phyloP scores from a whole-genome alignment of 106 monocot genomes.

The Apostasia ramifera region DNA sequence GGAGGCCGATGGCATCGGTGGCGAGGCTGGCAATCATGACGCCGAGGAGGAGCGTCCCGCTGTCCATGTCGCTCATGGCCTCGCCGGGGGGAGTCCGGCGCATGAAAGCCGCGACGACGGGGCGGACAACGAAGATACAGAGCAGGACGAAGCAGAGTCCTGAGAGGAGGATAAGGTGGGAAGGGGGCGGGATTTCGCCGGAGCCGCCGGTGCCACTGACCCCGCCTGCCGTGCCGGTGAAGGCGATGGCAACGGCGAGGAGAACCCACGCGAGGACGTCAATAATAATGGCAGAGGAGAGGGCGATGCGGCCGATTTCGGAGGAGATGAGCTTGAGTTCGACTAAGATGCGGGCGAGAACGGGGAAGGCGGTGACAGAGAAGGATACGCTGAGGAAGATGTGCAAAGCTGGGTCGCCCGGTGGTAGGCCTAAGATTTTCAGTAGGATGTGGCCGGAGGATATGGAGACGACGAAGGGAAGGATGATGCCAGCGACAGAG shows the following conservation, averaged over 20 bases:
- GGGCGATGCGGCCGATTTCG: conserved; percentile 52
- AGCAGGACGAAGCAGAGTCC: conserved; percentile 12
- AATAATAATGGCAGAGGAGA: conserved; percentile 27
- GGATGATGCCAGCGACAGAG: conserved; percentile 15
- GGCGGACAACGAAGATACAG: conserved; percentile 35
- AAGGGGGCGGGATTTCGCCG: not conserved
- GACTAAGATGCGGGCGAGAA: conserved; percentile 27
- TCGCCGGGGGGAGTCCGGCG: conserved; percentile 33
- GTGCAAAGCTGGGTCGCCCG: conserved; percentile 3
- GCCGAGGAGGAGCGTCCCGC: conserved; percentile 27
- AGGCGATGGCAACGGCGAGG: conserved; percentile 18
- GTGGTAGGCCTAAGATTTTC: not conserved
- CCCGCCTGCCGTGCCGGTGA: not conserved
- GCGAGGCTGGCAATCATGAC: conserved; percentile 24
- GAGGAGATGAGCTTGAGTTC: conserved; percentile 53
- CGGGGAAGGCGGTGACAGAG: conserved; percentile 36
- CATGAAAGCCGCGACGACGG: conserved; percentile 23
- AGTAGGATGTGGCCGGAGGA: not conserved
- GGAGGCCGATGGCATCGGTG: conserved; percentile 44
- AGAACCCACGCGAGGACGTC: conserved; percentile 31
- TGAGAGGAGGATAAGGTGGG: conserved; percentile 15
- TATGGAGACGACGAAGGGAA: conserved; percentile 15
- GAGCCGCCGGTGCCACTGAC: not conserved
- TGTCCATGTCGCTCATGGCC: conserved; percentile 15
- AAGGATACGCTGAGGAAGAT: conserved; percentile 18